phyloP scores from a whole-genome alignment of 768 basidiomycete genomes.

The Phlebiopsis gigantea region DNA sequence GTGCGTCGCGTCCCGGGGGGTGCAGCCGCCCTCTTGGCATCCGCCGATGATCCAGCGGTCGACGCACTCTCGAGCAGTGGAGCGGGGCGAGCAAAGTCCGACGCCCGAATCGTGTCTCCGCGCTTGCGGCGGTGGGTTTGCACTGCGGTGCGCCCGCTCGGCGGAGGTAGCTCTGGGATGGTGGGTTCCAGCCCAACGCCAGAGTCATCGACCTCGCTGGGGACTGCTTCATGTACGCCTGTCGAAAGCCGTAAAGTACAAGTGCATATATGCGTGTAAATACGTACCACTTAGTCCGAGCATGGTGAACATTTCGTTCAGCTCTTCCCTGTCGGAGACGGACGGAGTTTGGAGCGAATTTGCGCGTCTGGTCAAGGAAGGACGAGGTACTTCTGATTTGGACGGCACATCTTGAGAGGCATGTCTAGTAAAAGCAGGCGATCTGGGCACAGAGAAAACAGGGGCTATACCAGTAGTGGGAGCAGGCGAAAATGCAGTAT shows the following conservation, averaged over 20 bases:
- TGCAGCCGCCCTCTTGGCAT: background rate
- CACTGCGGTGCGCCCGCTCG: background rate
- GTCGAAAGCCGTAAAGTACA: background rate
- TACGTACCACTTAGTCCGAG: constrained; percentile 22
- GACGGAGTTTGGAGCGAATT: background rate
- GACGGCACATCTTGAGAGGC: background rate
- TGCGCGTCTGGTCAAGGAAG: background rate
- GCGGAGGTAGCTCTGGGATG: background rate
- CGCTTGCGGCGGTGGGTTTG: constrained; percentile 30
- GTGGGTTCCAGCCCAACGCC: constrained; percentile 7
- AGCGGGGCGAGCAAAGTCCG: constrained; percentile 29
- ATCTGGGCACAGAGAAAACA: background rate
- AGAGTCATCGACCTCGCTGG: constrained; percentile 10
- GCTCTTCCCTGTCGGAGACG: constrained; percentile 14
- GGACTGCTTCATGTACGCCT: constrained; percentile 9
- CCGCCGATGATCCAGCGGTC: background rate
- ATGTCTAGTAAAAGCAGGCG: background rate
- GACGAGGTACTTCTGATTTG: background rate
- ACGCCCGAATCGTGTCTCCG: constrained; percentile 47
- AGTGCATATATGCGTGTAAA: constrained; percentile 1
- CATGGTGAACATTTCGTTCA: constrained; percentile 19
- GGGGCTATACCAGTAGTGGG: background rate
- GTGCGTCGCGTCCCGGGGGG: constrained; percentile 32
- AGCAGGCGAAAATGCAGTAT: background rate
- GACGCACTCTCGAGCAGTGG: constrained; percentile 2